A percentile compares a stretch with the other conserved stretches of the same genome.
These are phyloP conservation scores for Cercis canadensis DNA, from an alignment of 306 rosid species.

Conservation along the genomic window DNA sequence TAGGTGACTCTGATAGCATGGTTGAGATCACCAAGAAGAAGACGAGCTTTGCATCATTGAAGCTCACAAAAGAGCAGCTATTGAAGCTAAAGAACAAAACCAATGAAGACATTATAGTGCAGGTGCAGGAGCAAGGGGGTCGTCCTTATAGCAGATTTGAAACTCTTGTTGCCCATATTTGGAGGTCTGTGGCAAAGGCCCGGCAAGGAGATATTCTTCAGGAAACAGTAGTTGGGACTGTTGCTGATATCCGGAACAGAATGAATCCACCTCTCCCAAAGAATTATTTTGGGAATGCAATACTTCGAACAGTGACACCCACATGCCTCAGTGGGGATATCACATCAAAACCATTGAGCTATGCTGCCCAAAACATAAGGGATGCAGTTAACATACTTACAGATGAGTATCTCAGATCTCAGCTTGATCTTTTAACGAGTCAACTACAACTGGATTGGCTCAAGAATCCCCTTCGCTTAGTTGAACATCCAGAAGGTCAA, in stretches of 20 bases:
- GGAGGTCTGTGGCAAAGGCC: conserved; percentile 1
- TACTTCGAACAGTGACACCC: background rate
- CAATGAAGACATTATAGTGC: no score
- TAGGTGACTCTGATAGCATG: no score
- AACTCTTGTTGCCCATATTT: background rate
- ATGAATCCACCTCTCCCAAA: background rate
- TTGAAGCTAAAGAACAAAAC: no score
- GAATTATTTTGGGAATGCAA: background rate
- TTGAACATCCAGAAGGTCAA: background rate
- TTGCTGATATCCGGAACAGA: background rate
- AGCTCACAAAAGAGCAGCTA: no score
- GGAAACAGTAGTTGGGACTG: background rate
- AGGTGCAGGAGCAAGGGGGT: no score
- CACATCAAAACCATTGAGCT: background rate
- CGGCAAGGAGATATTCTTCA: background rate
- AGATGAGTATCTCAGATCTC: background rate
- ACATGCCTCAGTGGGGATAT: background rate
- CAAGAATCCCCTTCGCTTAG: background rate
- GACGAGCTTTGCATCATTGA: no score
- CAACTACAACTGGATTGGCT: background rate
- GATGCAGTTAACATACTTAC: background rate
- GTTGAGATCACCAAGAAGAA: no score
- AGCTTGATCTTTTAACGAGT: background rate
- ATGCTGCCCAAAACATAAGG: background rate
- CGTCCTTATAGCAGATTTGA: background rate